These are phyloP conservation scores for Pseudopediastrum boryanum DNA, from an alignment of 139 green algal species.

Conservation along the genomic window DNA sequence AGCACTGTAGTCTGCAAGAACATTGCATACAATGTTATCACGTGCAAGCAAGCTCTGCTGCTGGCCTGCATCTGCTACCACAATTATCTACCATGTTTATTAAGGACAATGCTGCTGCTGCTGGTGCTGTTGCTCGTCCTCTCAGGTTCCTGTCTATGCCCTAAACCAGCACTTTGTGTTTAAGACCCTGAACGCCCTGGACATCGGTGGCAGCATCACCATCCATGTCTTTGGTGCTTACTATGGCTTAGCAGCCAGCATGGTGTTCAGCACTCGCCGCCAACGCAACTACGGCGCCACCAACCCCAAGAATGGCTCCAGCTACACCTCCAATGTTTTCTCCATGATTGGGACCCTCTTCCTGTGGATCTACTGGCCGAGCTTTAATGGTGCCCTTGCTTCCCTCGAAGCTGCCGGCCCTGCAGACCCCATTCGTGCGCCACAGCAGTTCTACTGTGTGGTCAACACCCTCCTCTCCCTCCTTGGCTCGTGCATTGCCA, in stretches of 20 bases:
- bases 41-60: not conserved
- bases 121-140: not conserved
- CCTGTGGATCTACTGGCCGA: slow-evolving; percentile 57
- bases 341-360: slow-evolving; percentile 60
- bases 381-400: slow-evolving; percentile 71
- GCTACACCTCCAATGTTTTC: slow-evolving; percentile 46
- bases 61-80: not conserved
- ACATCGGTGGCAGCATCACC: slow-evolving; percentile 56
- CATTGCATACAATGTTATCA: too few species aligned
- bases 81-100: not conserved
- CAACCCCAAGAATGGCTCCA: slow-evolving; percentile 43
- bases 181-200: slow-evolving; percentile 41
- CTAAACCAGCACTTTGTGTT: slow-evolving; percentile 53
- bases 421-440: not conserved
- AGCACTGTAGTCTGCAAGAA: too few species aligned
- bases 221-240: slow-evolving; percentile 48
- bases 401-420: slow-evolving; percentile 11
- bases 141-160: slow-evolving; percentile 61
- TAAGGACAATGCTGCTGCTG: not conserved
- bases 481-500: slow-evolving; percentile 48
- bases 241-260: slow-evolving; percentile 43
- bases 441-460: slow-evolving; percentile 44
- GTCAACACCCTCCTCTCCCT: slow-evolving; percentile 69
- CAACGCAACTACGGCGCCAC: not conserved
- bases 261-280: slow-evolving; percentile 19